Conservation (phyloP, 1,284 basidiomycete genomes). For the Puccinia coronata region DNA sequence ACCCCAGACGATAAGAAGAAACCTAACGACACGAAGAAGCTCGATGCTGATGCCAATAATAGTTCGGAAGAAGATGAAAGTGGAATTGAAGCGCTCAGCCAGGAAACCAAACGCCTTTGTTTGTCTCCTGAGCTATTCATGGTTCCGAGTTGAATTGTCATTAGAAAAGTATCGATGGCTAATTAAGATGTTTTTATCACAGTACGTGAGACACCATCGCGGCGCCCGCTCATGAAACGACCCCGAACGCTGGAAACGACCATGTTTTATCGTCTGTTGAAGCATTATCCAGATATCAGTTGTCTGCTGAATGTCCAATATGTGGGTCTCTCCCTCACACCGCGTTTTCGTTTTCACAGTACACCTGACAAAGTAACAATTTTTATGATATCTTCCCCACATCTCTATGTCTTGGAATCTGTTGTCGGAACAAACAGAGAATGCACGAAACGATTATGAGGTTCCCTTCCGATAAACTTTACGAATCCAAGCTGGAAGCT, state of each 20-base stretch:
- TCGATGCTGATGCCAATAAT: not conserved
- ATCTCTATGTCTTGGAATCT: not conserved
- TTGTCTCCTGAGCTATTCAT: not conserved
- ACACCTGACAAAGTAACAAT: not conserved
- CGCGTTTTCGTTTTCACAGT: not conserved
- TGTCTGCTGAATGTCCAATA: constrained; percentile 48
- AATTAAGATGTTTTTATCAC: not conserved
- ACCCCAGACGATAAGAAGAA: not conserved
- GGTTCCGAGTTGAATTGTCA: not conserved
- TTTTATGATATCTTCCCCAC: not conserved
- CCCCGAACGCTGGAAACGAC: constrained; percentile 42
- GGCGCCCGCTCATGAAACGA: constrained; percentile 35
- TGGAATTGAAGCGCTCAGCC: not conserved
- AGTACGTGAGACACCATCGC: constrained; percentile 15
- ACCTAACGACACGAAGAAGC: too few species aligned
- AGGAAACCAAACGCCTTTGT: not conserved
- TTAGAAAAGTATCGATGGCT: not conserved
- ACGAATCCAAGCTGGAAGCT: constrained; percentile 72
- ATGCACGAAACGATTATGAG: constrained; percentile 84
- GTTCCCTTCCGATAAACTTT: constrained; percentile 83
- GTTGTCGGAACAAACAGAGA: constrained; percentile 56
- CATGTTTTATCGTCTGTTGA: constrained; percentile 43
- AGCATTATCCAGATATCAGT: constrained; percentile 20
- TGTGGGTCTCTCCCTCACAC: too few species aligned
- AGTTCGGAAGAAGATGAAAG: not conserved